phyloP scores from a whole-genome alignment of 768 basidiomycete species.

The Boletus subparvulus region DNA sequence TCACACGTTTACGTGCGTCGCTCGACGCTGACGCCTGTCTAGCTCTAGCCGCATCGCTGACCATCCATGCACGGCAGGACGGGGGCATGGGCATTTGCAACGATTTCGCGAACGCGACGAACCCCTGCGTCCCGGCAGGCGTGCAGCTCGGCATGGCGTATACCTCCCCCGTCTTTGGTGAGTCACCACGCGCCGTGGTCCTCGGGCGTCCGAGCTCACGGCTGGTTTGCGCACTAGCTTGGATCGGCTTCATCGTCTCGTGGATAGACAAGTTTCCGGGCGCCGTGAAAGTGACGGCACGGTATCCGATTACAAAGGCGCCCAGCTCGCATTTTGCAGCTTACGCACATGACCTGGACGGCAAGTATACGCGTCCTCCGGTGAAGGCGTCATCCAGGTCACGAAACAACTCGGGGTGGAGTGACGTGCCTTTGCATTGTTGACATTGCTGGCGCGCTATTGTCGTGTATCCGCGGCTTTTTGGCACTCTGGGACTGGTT shows the following conservation, averaged over 20 bases:
- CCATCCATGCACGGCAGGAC: constrained; percentile 29
- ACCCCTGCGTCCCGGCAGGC: constrained; percentile 23
- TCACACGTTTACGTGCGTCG: not conserved
- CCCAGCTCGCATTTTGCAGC: constrained; percentile 30
- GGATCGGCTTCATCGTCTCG: constrained; percentile 21
- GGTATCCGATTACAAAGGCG: constrained; percentile 32
- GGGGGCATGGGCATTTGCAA: constrained; percentile 22
- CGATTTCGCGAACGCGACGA: constrained; percentile 26
- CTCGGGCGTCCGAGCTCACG: not conserved
- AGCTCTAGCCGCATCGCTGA: constrained; percentile 25
- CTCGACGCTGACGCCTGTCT: not conserved
- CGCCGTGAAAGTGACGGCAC: constrained; percentile 21
- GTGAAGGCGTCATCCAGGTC: constrained; percentile 3
- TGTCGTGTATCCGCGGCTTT: not conserved
- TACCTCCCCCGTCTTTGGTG: constrained; percentile 28
- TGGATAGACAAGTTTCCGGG: constrained; percentile 32
- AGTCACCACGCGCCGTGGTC: not conserved
- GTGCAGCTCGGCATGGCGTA: constrained; percentile 33
- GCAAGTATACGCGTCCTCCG: constrained; percentile 14
- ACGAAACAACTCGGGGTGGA: constrained; percentile 22
- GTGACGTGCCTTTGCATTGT: constrained; percentile 21
- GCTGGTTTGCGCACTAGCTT: constrained; percentile 10
- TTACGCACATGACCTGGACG: constrained; percentile 23
- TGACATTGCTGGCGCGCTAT: not conserved
- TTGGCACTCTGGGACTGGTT: constrained; percentile 15